Conservation (phyloP, 1,284 basidiomycete genomes). For the Cryptococcus hybrid region DNA sequence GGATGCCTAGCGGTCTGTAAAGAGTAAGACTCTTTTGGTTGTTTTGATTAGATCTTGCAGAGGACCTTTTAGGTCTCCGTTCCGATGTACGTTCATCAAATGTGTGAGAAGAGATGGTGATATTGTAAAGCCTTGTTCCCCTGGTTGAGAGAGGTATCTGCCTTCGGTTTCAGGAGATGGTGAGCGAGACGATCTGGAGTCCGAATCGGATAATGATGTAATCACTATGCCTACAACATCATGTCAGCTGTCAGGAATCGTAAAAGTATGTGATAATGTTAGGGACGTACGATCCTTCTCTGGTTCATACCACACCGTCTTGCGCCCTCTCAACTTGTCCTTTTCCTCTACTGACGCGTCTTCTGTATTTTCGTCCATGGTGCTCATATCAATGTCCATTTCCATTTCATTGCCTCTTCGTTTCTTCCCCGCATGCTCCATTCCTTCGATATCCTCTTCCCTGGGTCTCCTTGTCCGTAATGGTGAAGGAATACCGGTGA, state of each 20-base stretch:
- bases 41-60: background rate
- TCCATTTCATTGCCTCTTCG: constrained; percentile 17
- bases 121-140: constrained; percentile 41
- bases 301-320: constrained; percentile 42
- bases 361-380: constrained; percentile 6
- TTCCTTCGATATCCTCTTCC: constrained; percentile 5
- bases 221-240: constrained; percentile 36
- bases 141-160: constrained; percentile 36
- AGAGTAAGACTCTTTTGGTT: constrained; percentile 31
- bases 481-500: constrained; percentile 8
- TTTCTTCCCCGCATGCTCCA: constrained; percentile 2
- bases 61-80: constrained; percentile 10
- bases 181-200: constrained; percentile 23
- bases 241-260: constrained; percentile 1
- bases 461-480: constrained; percentile 5
- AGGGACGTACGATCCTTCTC: constrained; percentile 34
- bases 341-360: background rate
- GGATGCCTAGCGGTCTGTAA: constrained; percentile 33
- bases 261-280: background rate
- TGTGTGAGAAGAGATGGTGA: constrained; percentile 45
- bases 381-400: constrained; percentile 22
- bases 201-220: constrained; percentile 32
- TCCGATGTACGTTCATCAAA: constrained; percentile 35
- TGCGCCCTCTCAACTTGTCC: constrained; percentile 4
- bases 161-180: constrained; percentile 18